A percentile compares a stretch with the other conserved stretches of the same genome.
Evolutionary conservation across 1,284 basidiomycete genomes (phyloP).

Genomic region (Ganoderma sinense): DNA sequence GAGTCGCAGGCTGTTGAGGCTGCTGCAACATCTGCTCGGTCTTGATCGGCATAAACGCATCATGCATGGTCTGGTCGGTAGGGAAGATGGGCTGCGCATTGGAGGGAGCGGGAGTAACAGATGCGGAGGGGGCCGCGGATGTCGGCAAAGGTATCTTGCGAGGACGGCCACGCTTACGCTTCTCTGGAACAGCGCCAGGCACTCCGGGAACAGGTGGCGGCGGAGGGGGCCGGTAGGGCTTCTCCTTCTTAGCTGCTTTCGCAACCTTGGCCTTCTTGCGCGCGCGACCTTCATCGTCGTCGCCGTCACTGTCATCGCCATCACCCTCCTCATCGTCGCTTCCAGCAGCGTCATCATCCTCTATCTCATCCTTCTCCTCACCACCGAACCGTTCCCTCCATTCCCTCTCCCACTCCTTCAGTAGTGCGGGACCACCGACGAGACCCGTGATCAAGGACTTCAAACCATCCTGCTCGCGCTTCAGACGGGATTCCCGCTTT

Average conservation of each 20-base stretch:
- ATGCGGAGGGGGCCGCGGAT: constrained; percentile 23
- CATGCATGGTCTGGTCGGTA: constrained; percentile 28
- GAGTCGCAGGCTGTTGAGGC: constrained; percentile 40
- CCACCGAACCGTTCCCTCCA: constrained; percentile 79
- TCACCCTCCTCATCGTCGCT: constrained; percentile 61
- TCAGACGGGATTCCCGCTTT: constrained; percentile 73
- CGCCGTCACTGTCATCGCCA: constrained; percentile 64
- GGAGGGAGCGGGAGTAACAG: constrained; percentile 22
- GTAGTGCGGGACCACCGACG: constrained; percentile 72
- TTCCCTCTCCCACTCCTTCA: constrained; percentile 77
- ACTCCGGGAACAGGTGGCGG: constrained; percentile 38
- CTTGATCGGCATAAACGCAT: constrained; percentile 25
- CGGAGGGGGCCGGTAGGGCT: constrained; percentile 42
- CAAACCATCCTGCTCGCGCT: constrained; percentile 74
- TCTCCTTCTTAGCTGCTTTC: constrained; percentile 47
- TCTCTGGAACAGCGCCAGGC: constrained; percentile 60
- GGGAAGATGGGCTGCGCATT: constrained; percentile 28
- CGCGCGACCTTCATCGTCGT: constrained; percentile 59
- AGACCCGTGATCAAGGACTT: constrained; percentile 71
- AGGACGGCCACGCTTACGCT: constrained; percentile 83
- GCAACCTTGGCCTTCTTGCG: constrained; percentile 63
- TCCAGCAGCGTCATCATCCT: constrained; percentile 47
- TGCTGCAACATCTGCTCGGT: constrained; percentile 24
- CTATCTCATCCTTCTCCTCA: constrained; percentile 75
- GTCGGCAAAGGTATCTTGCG: constrained; percentile 56